These are phyloP conservation scores for Nitzschia palea DNA, from an alignment of 108 stramenopile species.

Conservation along the genomic window DNA sequence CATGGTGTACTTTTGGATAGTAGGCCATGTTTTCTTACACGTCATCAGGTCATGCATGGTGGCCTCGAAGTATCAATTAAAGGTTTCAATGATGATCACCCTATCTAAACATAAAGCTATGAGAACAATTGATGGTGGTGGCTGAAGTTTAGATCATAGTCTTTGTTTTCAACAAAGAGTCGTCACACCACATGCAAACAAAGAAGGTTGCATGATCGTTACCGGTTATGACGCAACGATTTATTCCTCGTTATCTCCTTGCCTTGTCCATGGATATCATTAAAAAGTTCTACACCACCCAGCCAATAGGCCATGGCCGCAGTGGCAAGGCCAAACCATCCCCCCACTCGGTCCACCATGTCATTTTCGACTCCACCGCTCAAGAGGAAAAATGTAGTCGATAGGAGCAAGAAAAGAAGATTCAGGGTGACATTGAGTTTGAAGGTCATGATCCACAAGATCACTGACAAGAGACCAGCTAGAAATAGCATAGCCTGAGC, in stretches of 20 bases:
- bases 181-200: no score
- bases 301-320: slow-evolving; percentile 31
- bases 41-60: no score
- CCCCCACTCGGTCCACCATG: slow-evolving; percentile 23
- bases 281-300: slow-evolving; percentile 30
- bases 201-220: no score
- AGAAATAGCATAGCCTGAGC: slow-evolving; percentile 32
- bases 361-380: slow-evolving; percentile 20
- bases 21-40: no score
- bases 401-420: slow-evolving; percentile 26
- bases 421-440: slow-evolving; percentile 28
- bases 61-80: no score
- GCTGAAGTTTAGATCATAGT: no score
- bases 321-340: slow-evolving; percentile 32
- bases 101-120: no score
- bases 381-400: slow-evolving; percentile 23
- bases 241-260: slow-evolving; percentile 17
- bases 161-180: no score
- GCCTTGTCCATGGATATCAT: slow-evolving; percentile 34
- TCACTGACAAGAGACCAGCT: slow-evolving; percentile 15
- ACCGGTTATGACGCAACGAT: slow-evolving; percentile 29
- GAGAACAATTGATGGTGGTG: no score
- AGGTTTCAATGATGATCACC: no score
- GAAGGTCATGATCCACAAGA: slow-evolving; percentile 40
- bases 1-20: no score